Evolutionary conservation across 148 eudicot genomes (phyloP).

Genomic region (Talinum fruticosum): DNA sequence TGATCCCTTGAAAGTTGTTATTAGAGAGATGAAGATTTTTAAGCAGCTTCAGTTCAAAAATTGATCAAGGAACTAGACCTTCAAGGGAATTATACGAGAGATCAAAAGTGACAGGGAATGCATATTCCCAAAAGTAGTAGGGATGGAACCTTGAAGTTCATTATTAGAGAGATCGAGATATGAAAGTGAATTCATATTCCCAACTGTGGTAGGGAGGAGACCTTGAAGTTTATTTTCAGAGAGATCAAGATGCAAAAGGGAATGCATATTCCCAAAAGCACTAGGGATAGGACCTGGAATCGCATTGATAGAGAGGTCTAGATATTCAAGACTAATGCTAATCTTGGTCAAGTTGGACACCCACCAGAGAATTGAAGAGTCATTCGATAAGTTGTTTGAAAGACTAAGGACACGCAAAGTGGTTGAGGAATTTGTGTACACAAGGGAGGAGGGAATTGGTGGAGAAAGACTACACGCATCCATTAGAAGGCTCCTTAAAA

Average conservation of each 20-base stretch:
- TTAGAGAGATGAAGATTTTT: neutral
- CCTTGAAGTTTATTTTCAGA: too few species aligned
- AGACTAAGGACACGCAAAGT: neutral
- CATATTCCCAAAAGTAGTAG: neutral
- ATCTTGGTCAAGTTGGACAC: neutral
- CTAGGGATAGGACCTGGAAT: neutral
- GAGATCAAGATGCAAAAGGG: neutral
- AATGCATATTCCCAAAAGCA: neutral
- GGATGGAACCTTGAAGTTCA: neutral
- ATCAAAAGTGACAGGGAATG: neutral
- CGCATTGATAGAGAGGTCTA: neutral
- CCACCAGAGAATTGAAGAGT: neutral
- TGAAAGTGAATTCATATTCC: neutral
- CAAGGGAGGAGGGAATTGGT: neutral
- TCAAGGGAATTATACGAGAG: neutral
- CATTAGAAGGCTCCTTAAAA: slow-evolving; percentile 16
- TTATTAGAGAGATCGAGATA: neutral
- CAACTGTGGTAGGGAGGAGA: too few species aligned
- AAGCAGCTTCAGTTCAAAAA: neutral
- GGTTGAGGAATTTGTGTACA: neutral
- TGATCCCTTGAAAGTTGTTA: neutral
- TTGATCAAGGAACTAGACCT: neutral
- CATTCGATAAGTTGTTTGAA: neutral
- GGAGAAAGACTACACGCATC: too few species aligned
- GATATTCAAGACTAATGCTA: neutral